Percentiles rank a stretch among this genome's conserved stretches.
Conservation (phyloP, 2,329 filamentous ascomycete genomes). For the Alternaria metachromatica region DNA sequence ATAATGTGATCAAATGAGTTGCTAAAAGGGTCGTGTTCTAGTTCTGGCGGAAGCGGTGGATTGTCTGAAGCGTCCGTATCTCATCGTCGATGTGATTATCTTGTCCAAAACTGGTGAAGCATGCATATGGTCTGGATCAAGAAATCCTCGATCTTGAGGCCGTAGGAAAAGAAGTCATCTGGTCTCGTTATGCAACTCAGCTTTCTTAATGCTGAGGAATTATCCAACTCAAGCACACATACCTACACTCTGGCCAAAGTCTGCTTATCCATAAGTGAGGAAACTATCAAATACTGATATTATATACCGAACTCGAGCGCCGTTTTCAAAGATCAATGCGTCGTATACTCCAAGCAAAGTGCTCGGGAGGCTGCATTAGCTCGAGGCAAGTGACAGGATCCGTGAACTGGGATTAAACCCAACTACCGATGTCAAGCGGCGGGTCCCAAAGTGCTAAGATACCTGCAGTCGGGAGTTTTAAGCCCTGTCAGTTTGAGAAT, state of each 20-base stretch:
- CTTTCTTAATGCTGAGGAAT: not conserved
- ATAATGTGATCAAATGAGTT: not conserved
- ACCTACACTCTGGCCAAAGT: not conserved
- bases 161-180: not conserved
- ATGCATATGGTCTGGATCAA: not conserved
- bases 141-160: not conserved
- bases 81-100: conserved; percentile 1
- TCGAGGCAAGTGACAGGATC: not conserved
- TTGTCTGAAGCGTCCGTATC: not conserved
- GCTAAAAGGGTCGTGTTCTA: not conserved
- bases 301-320: not conserved
- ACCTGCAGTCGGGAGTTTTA: not conserved
- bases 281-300: not conserved
- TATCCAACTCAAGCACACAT: not conserved
- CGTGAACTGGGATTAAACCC: not conserved
- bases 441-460: not conserved
- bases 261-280: not conserved
- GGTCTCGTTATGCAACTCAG: not conserved
- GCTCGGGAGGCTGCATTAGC: conserved; percentile 13
- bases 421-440: not conserved
- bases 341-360: not conserved
- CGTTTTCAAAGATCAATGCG: not conserved
- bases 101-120: not conserved
- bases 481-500: not conserved
- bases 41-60: not conserved